Percentiles rank a stretch among this genome's conserved stretches.
phyloP scores from a whole-genome alignment of 192 early-diverging fungal species.

The Backusella australiensis region DNA sequence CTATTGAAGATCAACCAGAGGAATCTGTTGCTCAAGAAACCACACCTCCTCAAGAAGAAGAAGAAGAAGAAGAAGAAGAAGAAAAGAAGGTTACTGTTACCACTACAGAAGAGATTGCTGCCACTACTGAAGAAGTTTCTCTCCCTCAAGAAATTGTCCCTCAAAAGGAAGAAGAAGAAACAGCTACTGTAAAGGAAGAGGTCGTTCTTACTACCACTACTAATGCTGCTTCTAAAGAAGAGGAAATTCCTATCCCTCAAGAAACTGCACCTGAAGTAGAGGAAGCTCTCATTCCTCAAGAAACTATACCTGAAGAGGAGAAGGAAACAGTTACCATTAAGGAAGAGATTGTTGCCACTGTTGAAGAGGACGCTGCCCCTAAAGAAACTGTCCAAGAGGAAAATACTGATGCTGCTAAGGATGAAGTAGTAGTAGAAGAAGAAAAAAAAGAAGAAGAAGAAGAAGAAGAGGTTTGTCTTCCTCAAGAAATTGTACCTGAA shows the following conservation, averaged over 20 bases:
- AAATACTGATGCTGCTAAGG: background rate
- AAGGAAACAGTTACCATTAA: background rate
- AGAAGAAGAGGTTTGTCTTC: background rate
- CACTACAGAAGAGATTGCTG: background rate
- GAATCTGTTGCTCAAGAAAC: background rate
- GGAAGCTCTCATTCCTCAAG: background rate
- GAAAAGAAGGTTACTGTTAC: background rate
- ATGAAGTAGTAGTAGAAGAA: background rate
- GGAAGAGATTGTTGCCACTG: background rate
- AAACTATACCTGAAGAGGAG: background rate
- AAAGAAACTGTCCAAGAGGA: too few species aligned
- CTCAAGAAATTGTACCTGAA: background rate
- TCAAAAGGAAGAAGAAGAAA: background rate
- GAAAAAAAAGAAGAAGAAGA: background rate
- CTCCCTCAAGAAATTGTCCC: background rate
- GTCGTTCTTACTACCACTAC: background rate
- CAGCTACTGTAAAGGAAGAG: background rate
- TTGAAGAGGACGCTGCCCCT: background rate
- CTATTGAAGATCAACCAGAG: background rate
- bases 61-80: background rate
- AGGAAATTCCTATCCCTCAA: conserved; percentile 1
- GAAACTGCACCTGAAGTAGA: background rate
- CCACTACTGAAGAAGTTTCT: background rate
- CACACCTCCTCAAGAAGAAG: background rate
- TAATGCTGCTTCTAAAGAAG: too few species aligned